These are phyloP conservation scores for Pseudogymnoascus sp. DNA, from an alignment of 2,329 filamentous ascomycete genomes.

Conservation along the genomic window DNA sequence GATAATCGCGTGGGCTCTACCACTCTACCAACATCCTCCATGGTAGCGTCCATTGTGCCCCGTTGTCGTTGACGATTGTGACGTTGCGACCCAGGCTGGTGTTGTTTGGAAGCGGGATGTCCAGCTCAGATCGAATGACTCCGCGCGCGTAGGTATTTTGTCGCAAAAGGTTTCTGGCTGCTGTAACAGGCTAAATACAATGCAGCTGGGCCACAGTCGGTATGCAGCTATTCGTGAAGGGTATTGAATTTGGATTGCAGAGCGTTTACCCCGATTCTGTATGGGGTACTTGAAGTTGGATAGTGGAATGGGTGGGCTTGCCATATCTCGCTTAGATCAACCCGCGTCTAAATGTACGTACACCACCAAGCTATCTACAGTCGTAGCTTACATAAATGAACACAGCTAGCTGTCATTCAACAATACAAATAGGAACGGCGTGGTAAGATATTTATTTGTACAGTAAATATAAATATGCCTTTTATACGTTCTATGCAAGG, in stretches of 20 bases:
- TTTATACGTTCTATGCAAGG: not conserved
- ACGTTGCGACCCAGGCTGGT: conserved; percentile 8
- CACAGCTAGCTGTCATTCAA: not conserved
- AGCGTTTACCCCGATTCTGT: conserved; percentile 5
- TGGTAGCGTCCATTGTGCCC: conserved; percentile 81
- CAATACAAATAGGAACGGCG: not conserved
- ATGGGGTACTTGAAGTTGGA: conserved; percentile 8
- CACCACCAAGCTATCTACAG: not conserved
- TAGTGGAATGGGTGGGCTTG: conserved; percentile 9
- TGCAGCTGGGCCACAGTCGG: not conserved
- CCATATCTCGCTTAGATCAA: conserved; percentile 10
- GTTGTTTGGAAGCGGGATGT: conserved; percentile 8
- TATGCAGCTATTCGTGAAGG: conserved; percentile 5
- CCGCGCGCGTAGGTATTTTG: not conserved
- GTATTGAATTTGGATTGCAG: conserved; percentile 6
- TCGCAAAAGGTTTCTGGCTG: not conserved
- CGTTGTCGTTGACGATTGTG: conserved; percentile 11
- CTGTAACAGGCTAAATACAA: not conserved
- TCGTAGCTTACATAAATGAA: conserved; percentile 2
- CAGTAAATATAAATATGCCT: not conserved
- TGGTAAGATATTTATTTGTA: not conserved
- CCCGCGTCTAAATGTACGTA: conserved; percentile 9
- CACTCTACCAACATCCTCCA: conserved; percentile 92
- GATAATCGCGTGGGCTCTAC: conserved; percentile 71
- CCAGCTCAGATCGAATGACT: conserved; percentile 7